Evolutionary conservation across 2,329 filamentous ascomycete genomes (phyloP).

Genomic region (Pseudodiploospora longispora): DNA sequence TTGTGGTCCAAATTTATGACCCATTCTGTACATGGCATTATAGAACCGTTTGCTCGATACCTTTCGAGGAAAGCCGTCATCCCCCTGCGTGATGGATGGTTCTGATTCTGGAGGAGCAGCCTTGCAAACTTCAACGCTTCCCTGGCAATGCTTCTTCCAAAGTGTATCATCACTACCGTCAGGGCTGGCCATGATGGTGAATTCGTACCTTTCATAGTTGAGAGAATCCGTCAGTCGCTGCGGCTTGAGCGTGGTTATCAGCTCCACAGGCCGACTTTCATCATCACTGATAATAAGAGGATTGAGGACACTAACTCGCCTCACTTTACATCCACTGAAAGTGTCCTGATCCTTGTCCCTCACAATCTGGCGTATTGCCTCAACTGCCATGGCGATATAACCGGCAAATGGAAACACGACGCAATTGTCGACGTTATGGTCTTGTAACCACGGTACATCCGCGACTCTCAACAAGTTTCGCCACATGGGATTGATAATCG

Average conservation of each 20-base stretch:
- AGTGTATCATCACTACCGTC: neutral
- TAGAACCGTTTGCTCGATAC: neutral
- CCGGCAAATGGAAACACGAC: constrained; percentile 35
- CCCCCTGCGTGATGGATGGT: neutral
- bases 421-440: constrained; percentile 31
- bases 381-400: constrained; percentile 33
- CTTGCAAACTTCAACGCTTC: too few relatives aligned
- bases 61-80: neutral
- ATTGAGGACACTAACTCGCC: too few relatives aligned
- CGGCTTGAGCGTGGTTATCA: neutral
- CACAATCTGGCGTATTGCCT: constrained; percentile 25
- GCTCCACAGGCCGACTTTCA: neutral
- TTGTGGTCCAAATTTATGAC: neutral
- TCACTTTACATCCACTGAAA: too few relatives aligned
- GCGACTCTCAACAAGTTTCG: constrained; percentile 29
- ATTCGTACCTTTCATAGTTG: neutral
- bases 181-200: neutral
- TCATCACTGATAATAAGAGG: too few relatives aligned
- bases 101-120: neutral
- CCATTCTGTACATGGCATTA: neutral
- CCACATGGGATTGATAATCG: constrained; percentile 28
- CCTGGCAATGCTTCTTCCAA: neutral
- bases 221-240: neutral
- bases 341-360: too few relatives aligned
- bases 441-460: constrained; percentile 35